Percentiles rank a stretch among this genome's conserved stretches.
Evolutionary conservation across 257 asterid genomes (phyloP).

Genomic region (Nicotiana noctiflora): DNA sequence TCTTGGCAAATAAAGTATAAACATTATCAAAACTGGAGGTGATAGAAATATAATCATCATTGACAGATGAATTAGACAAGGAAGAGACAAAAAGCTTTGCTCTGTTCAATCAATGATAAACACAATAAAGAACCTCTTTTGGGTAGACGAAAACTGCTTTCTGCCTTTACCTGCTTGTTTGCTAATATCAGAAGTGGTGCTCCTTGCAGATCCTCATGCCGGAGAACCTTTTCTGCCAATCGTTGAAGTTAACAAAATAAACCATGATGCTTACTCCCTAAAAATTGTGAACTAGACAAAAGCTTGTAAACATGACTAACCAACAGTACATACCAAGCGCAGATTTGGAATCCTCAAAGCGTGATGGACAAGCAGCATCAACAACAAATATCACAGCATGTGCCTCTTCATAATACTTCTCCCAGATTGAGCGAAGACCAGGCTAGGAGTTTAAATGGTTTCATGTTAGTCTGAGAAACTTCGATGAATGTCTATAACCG

Average conservation of each 20-base stretch:
- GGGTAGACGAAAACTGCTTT: neutral
- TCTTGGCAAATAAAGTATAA: neutral
- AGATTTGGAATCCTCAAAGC: constrained; percentile 81
- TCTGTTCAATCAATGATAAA: neutral
- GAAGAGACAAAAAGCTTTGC: neutral
- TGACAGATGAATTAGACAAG: neutral
- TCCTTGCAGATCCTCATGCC: constrained; percentile 86
- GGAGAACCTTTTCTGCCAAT: constrained; percentile 67
- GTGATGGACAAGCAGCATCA: constrained; percentile 73
- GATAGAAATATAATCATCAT: neutral
- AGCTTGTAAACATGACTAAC: neutral
- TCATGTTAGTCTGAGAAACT: constrained; percentile 2
- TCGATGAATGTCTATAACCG: neutral
- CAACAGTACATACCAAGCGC: constrained; percentile 59
- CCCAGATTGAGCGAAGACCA: constrained; percentile 96
- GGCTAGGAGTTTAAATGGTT: constrained; percentile 31
- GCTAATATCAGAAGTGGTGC: constrained; percentile 80
- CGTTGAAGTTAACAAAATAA: constrained; percentile 8
- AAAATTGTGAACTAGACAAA: neutral
- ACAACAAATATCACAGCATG: constrained; percentile 74
- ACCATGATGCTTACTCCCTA: neutral
- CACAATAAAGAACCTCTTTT: constrained; percentile 1
- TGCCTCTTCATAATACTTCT: constrained; percentile 90
- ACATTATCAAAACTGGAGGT: neutral
- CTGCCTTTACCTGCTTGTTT: constrained; percentile 62